phyloP scores from a whole-genome alignment of 805 yeast genomes.

The Metschnikowia cubensis region DNA sequence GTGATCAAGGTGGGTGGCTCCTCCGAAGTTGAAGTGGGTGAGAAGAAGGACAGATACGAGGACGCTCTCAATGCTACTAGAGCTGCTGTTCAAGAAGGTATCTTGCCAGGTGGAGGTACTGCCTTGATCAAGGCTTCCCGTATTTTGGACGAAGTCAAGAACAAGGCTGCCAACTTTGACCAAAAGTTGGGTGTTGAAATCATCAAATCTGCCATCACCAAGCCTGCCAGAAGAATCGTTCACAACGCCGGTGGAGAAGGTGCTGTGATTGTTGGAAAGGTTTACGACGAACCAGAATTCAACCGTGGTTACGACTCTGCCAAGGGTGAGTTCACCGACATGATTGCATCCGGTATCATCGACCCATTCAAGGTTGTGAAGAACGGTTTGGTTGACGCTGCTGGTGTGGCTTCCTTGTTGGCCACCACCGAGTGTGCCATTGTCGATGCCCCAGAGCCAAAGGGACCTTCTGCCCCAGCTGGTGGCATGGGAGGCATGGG shows the following conservation, averaged over 20 bases:
- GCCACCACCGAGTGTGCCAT: slow-evolving; percentile 99
- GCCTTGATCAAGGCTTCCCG: slow-evolving; percentile 91
- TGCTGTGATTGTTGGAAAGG: slow-evolving; percentile 90
- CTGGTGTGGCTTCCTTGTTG: slow-evolving; percentile 94
- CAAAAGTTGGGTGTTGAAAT: slow-evolving; percentile 94
- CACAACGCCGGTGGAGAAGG: slow-evolving; percentile 98
- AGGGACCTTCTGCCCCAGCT: slow-evolving; percentile 46
- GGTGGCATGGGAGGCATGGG: slow-evolving; percentile 44
- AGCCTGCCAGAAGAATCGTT: slow-evolving; percentile 93
- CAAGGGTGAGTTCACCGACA: slow-evolving; percentile 89
- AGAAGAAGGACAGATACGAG: slow-evolving; percentile 98
- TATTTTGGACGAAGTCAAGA: slow-evolving; percentile 63
- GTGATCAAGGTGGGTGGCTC: slow-evolving; percentile 97
- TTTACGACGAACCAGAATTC: slow-evolving; percentile 66
- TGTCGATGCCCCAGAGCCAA: slow-evolving; percentile 89
- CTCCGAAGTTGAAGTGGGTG: slow-evolving; percentile 97
- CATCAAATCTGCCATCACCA: slow-evolving; percentile 86
- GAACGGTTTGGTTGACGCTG: slow-evolving; percentile 91
- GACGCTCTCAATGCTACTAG: slow-evolving; percentile 98
- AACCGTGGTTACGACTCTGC: slow-evolving; percentile 89
- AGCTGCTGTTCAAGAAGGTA: slow-evolving; percentile 98
- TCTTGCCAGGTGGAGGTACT: slow-evolving; percentile 99
- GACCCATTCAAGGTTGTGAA: slow-evolving; percentile 98
- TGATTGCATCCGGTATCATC: slow-evolving; percentile 95
- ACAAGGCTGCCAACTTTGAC: slow-evolving; percentile 77